phyloP scores from a whole-genome alignment of 2,329 filamentous ascomycete genomes.

The Aspergillus neoniger region DNA sequence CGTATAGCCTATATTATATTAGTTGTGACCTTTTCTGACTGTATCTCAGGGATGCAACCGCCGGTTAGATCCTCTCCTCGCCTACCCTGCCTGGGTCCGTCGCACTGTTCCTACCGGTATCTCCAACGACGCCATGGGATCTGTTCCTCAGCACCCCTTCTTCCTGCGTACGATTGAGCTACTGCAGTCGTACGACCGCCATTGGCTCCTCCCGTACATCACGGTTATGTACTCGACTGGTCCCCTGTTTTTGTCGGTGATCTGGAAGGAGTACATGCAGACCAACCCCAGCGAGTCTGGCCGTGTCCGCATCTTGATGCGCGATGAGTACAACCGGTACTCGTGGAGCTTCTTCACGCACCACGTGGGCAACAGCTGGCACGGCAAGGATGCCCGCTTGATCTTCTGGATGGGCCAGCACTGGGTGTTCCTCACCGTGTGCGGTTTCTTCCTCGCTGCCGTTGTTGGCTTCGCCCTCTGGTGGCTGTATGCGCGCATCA shows the following conservation, averaged over 20 bases:
- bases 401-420: slow-evolving; percentile 66
- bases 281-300: slow-evolving; percentile 44
- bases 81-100: slow-evolving; percentile 70
- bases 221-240: slow-evolving; percentile 80
- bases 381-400: slow-evolving; percentile 62
- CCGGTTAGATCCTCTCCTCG: slow-evolving; percentile 66
- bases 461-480: slow-evolving; percentile 52
- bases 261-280: slow-evolving; percentile 73
- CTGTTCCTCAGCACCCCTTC: slow-evolving; percentile 71
- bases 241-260: slow-evolving; percentile 72
- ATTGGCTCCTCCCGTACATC: slow-evolving; percentile 71
- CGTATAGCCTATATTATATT: slow-evolving; percentile 25
- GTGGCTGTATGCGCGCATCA: slow-evolving; percentile 53
- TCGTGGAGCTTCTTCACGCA: slow-evolving; percentile 73
- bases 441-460: slow-evolving; percentile 53
- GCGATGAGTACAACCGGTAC: slow-evolving; percentile 67
- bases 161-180: slow-evolving; percentile 69
- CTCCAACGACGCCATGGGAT: slow-evolving; percentile 78
- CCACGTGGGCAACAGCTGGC: slow-evolving; percentile 66
- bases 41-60: slow-evolving; percentile 63
- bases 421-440: slow-evolving; percentile 57
- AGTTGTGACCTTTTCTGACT: slow-evolving; percentile 13
- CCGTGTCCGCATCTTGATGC: slow-evolving; percentile 69
- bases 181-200: slow-evolving; percentile 67
- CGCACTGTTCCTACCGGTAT: slow-evolving; percentile 75